phyloP scores from a whole-genome alignment of 176 grass and related monocot species.

The Lolium perenne region DNA sequence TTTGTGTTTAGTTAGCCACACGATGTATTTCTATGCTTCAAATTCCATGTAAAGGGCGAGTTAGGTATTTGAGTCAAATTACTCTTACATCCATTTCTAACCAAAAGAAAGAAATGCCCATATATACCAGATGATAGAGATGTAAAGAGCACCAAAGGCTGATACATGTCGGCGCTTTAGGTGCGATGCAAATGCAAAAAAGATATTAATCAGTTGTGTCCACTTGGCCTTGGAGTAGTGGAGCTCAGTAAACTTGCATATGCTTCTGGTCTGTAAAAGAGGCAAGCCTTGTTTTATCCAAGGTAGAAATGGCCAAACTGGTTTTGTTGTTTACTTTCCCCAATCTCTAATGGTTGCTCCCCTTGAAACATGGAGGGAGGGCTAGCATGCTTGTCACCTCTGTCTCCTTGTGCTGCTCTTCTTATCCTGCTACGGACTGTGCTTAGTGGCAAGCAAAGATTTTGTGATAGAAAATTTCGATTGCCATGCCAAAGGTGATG shows the following conservation, averaged over 20 bases:
- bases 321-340: constrained; percentile 32
- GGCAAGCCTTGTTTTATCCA: constrained; percentile 47
- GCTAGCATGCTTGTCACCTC: constrained; percentile 37
- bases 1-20: not conserved
- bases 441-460: constrained; percentile 31
- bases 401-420: constrained; percentile 39
- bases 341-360: constrained; percentile 33
- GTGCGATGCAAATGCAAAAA: constrained; percentile 19
- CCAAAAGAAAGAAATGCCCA: not conserved
- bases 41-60: not conserved
- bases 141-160: constrained; percentile 30
- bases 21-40: not conserved
- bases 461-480: constrained; percentile 12
- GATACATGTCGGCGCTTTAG: constrained; percentile 22
- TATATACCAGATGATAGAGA: not conserved
- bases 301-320: constrained; percentile 26
- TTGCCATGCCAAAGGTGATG: constrained; percentile 12
- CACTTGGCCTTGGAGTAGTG: constrained; percentile 23
- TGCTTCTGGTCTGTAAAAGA: constrained; percentile 41
- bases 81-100: not conserved
- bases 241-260: constrained; percentile 23
- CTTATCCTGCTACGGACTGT: constrained; percentile 33
- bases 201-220: constrained; percentile 20
- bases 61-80: constrained; percentile 4
- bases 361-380: constrained; percentile 48